Base-by-base conservation (phyloP, 2,329 filamentous ascomycete genomes). In the Colletotrichum tropicicola region DNA sequence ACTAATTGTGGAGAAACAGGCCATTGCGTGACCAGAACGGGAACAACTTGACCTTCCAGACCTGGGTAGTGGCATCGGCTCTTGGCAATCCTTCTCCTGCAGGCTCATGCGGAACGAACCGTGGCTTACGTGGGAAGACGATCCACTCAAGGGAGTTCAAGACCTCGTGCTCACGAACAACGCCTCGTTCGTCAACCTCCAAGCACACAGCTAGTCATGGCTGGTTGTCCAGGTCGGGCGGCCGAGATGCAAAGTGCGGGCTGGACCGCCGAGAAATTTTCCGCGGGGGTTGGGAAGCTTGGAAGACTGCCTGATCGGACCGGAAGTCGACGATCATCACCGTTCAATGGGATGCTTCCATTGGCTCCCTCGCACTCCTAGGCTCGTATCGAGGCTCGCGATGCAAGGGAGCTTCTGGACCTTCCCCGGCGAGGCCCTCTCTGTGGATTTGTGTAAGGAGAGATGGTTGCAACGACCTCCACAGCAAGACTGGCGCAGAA, bases 371-470 rank as follows among this genome's bases (percentile, higher is more conserved):
- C 53, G 53, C 53, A 56, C 35, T 47, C 28, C 21, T 35, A 12
- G 19, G 17, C 27, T 19, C 23, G 28, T 23, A 41, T 47, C 27
- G 41, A 45, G 19, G 28, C 19, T 13, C 17, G 21, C 15, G 53
- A 35, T 21, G 53, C 53, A 56, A 56, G 53, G 53, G 53, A 47
- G n/a, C n/a, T n/a, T n/a, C n/a, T n/a, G n/a, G n/a, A n/a, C n/a
- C n/a, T n/a, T n/a, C n/a, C n/a, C n/a, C n/a, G n/a, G n/a, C n/a
- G n/a, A n/a, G n/a, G n/a, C n/a, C n/a, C n/a, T n/a, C n/a, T n/a
- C n/a, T n/a, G n/a, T n/a, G n/a, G n/a, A n/a, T n/a, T n/a, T n/a
- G n/a, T n/a, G n/a, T n/a, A n/a, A n/a, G n/a, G n/a, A n/a, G n/a
- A n/a, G n/a, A n/a, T n/a, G n/a, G n/a, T n/a, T n/a, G 17, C n/a